These are phyloP conservation scores for Colletotrichum brevisporum DNA, from an alignment of 2,329 filamentous ascomycete species.

Conservation along the genomic window DNA sequence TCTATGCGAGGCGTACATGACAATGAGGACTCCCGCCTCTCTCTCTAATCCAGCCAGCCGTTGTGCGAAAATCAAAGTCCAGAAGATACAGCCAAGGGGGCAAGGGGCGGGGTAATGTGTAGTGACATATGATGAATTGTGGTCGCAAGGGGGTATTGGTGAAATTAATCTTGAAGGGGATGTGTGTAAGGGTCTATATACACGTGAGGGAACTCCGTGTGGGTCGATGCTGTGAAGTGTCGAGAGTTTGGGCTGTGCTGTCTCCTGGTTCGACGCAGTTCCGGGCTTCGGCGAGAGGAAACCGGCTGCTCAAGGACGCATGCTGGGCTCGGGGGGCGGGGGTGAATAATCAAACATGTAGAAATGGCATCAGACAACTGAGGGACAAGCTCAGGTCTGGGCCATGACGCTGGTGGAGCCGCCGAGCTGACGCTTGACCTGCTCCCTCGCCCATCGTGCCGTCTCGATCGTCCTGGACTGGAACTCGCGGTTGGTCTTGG, in stretches of 20 bases:
- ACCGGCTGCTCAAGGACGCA: constrained; percentile 39
- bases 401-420: constrained; percentile 67
- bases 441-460: constrained; percentile 96
- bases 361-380: constrained; percentile 13
- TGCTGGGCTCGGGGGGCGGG: constrained; percentile 30
- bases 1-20: constrained; percentile 43
- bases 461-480: constrained; percentile 89
- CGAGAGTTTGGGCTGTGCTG: constrained; percentile 37
- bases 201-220: constrained; percentile 39
- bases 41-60: constrained; percentile 42
- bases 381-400: constrained; percentile 54
- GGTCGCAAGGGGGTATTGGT: constrained; percentile 40
- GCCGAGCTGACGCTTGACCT: constrained; percentile 91
- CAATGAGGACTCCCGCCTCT: constrained; percentile 39
- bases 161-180: constrained; percentile 38
- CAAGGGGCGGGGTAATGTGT: constrained; percentile 24
- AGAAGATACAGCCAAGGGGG: constrained; percentile 42
- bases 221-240: constrained; percentile 40
- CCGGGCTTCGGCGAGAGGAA: constrained; percentile 30
- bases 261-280: constrained; percentile 41
- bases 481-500: constrained; percentile 90
- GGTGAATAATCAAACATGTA: constrained; percentile 40
- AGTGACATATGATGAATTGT: constrained; percentile 38
- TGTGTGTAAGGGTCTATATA: constrained; percentile 41
- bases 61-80: constrained; percentile 39